Percentiles rank a stretch among this genome's conserved stretches.
phyloP scores from a whole-genome alignment of 2,329 filamentous ascomycete genomes.

The Neofusicoccum laricinum region DNA sequence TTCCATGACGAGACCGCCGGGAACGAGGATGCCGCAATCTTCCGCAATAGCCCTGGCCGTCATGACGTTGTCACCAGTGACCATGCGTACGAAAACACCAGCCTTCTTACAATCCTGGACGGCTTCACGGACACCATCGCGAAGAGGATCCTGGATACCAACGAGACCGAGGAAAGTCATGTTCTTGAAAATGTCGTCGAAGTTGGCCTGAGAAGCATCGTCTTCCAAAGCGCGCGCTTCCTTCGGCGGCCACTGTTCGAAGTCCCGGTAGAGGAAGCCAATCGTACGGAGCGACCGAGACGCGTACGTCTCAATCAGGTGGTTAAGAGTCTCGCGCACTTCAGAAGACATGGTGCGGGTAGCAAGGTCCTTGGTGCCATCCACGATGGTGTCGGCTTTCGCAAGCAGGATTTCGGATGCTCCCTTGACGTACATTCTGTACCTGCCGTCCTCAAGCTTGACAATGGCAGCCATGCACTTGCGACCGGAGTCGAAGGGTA shows the following conservation, averaged over 20 bases:
- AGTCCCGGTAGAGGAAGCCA: slow-evolving; percentile 79
- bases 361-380: slow-evolving; percentile 58
- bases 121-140: slow-evolving; percentile 67
- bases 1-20: slow-evolving; percentile 39
- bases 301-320: slow-evolving; percentile 74
- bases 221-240: slow-evolving; percentile 58
- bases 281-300: slow-evolving; percentile 80
- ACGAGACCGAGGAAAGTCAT: slow-evolving; percentile 75
- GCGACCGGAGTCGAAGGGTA: slow-evolving; percentile 61
- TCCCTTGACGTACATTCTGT: slow-evolving; percentile 55
- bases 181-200: slow-evolving; percentile 66
- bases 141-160: slow-evolving; percentile 82
- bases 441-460: slow-evolving; percentile 53
- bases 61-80: slow-evolving; percentile 47
- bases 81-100: slow-evolving; percentile 49
- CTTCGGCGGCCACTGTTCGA: slow-evolving; percentile 75
- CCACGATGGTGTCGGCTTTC: slow-evolving; percentile 53
- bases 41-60: slow-evolving; percentile 47
- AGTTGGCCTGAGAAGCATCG: slow-evolving; percentile 60
- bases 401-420: slow-evolving; percentile 51
- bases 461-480: slow-evolving; percentile 69
- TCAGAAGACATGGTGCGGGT: slow-evolving; percentile 54
- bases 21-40: slow-evolving; percentile 45
- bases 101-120: slow-evolving; percentile 44
- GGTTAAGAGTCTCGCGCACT: slow-evolving; percentile 58